Evolutionary conservation across 1,139 yeast species (phyloP), one percentile per base, ranked within the genome.

Genomic region (Suhomyces chickasaworum): DNA sequence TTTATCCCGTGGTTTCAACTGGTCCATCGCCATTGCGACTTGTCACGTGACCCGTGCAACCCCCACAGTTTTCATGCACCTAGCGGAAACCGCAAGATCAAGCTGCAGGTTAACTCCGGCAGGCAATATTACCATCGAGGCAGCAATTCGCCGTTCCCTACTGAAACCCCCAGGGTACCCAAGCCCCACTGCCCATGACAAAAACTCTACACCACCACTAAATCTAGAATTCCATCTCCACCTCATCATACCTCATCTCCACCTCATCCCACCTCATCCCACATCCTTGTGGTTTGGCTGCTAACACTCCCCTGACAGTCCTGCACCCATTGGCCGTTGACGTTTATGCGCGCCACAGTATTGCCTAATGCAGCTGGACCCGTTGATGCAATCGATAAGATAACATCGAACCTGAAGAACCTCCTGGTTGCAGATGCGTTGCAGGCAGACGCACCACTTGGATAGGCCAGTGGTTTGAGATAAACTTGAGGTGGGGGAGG

Each of bases 41-140:
- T 41, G 49, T 44, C 52, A 49, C 52, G 51, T 49, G 52, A 25
- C 16, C 13, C 16, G 27, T 21, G 37, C 20, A n/a, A 16, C 25
- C 37, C 25, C 37, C 37, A 33, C 37, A 33, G 37, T 33, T 33
- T 20, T 18, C 7, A 33, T 33, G 25, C 37, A 20, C 25, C 17
- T n/a, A 8, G 13, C 29, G 29, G 29, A 25, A 9, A 6, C 13
- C 13, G 29, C 6, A 10, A 25, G 4, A 10, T 25, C 23, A 23
- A 7, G 13, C 13, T 25, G 29, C 29, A 25, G 29, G 13, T 25
- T 25, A 25, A 25, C 29, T 25, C 29, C 29, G 29, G 5, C 7
- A 13, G 13, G 29, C n/a, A n/a, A n/a, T n/a, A n/a, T n/a, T n/a
- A n/a, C 13, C 29, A 25, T 25, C 29, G 29, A 13, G 29, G 29